These are phyloP conservation scores for Cordyceps farinosa DNA, from an alignment of 2,329 filamentous ascomycete species.

Conservation along the genomic window DNA sequence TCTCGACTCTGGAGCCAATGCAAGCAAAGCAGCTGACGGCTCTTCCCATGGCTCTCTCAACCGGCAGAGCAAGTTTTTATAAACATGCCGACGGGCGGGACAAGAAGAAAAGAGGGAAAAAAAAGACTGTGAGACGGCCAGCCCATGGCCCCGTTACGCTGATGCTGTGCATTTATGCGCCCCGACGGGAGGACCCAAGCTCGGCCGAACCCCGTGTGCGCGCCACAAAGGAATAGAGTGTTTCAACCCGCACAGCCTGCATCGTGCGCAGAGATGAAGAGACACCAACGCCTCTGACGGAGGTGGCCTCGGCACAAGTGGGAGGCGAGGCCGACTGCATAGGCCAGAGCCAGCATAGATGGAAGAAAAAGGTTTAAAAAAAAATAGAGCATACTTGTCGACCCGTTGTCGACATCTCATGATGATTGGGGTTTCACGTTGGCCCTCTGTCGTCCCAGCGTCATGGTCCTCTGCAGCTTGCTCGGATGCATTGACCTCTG, in stretches of 20 bases:
- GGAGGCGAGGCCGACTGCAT: not conserved
- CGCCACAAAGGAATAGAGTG: not conserved
- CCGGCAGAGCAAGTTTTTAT: not conserved
- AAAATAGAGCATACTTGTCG: not conserved
- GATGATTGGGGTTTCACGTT: not conserved
- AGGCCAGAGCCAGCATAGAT: not conserved
- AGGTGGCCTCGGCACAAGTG: not conserved
- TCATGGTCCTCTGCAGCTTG: not conserved
- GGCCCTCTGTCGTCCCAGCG: not conserved
- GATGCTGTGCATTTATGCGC: not conserved
- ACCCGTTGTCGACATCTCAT: not conserved
- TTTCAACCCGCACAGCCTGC: slow-evolving; percentile 14
- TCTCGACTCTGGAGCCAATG: not conserved
- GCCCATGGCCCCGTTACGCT: not conserved
- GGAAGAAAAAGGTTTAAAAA: not conserved
- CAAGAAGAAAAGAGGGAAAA: not conserved
- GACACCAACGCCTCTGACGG: not conserved
- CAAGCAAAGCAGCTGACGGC: not conserved
- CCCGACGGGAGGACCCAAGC: not conserved
- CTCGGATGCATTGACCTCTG: not conserved
- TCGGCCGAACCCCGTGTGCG: not conserved
- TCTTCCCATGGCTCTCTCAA: not conserved
- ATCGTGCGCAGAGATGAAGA: not conserved
- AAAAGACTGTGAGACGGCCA: not conserved
- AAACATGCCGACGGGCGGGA: not conserved